Evolutionary conservation across 1,139 yeast genomes (phyloP).

Genomic region (Suhomyces bribrorum): DNA sequence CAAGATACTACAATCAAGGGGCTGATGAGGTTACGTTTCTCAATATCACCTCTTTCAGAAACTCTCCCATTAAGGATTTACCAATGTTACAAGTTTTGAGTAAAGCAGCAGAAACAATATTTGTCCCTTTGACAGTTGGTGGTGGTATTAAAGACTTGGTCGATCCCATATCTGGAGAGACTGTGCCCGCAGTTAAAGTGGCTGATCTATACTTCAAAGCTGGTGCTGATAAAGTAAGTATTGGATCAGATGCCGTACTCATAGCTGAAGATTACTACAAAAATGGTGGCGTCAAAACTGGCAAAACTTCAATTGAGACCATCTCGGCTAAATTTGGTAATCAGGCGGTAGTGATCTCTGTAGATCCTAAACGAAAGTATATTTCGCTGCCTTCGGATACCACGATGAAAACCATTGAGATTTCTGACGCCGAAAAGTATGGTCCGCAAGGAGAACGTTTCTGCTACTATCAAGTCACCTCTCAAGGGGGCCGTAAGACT

Average conservation of each 20-base stretch:
- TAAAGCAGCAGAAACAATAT: slow-evolving; percentile 82
- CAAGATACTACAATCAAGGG: slow-evolving; percentile 85
- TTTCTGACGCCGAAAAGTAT: slow-evolving; percentile 44
- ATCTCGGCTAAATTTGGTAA: slow-evolving; percentile 89
- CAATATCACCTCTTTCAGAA: slow-evolving; percentile 92
- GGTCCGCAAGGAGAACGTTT: slow-evolving; percentile 87
- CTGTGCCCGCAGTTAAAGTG: slow-evolving; percentile 81
- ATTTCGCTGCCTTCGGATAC: slow-evolving; percentile 61
- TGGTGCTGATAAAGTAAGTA: slow-evolving; percentile 96
- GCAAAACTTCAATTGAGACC: slow-evolving; percentile 85
- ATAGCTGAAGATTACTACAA: slow-evolving; percentile 84
- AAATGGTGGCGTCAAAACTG: slow-evolving; percentile 57
- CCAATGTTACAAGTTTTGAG: slow-evolving; percentile 92
- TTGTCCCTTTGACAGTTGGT: slow-evolving; percentile 96
- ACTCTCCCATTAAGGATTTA: slow-evolving; percentile 85
- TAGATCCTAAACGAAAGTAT: slow-evolving; percentile 89
- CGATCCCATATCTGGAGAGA: slow-evolving; percentile 73
- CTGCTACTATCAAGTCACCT: slow-evolving; percentile 93
- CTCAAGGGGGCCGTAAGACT: slow-evolving; percentile 89
- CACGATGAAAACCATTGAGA: slow-evolving; percentile 54
- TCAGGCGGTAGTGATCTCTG: slow-evolving; percentile 96
- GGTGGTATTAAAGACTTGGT: slow-evolving; percentile 92
- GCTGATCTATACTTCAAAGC: slow-evolving; percentile 90
- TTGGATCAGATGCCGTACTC: slow-evolving; percentile 93
- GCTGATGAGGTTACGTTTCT: slow-evolving; percentile 96